Evolutionary conservation across 306 rosid genomes (phyloP), one percentile per base, ranked within the genome.

Genomic region (Aeschynomene evenia): DNA sequence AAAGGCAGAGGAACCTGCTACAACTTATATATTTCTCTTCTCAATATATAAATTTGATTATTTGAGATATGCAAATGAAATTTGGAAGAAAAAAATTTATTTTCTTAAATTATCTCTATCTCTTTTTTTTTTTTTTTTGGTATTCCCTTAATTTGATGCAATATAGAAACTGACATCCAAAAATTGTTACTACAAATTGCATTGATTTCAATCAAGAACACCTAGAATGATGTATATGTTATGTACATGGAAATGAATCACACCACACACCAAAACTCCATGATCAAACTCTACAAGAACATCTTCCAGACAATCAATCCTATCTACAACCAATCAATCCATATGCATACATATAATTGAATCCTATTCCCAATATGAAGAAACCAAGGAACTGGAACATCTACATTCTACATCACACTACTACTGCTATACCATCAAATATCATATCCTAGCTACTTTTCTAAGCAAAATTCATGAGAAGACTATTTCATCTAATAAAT

Each of bases 401-500:
- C 39, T 0, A 26, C n/a, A n/a, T n/a, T n/a, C n/a, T n/a, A n/a
- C n/a, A n/a, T n/a, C 15, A 59, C 34, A 46, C 15, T 9, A 70
- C 45, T 28, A 18, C 9, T 48, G 63, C 34, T 20, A 49, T 3
- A 3, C 19, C 15, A 15, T 37, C 55, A 24, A n/a, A 65, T 36
- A 29, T 28, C 18, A 13, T 16, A 16, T 29, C 20, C 60, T 29
- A 5, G 6, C 45, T 39, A 39, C 5, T 13, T 28, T 28, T 13
- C 48, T 11, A 40, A 13, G 6, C 6, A 45, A 45, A 45, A 9
- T 56, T 79, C 61, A 82, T 22, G 77, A 72, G 62, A 62, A 80
- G 13, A 85, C 14, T 0, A 89, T n/a, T 77, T 95, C 99, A 72
- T 87, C 92, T 63, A 95, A 70, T n/a, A 91, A 78, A 53, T 87